Percentiles rank a stretch among this genome's conserved stretches.
Evolutionary conservation across 306 rosid genomes (phyloP).

Genomic region (Inga leiocalycina): DNA sequence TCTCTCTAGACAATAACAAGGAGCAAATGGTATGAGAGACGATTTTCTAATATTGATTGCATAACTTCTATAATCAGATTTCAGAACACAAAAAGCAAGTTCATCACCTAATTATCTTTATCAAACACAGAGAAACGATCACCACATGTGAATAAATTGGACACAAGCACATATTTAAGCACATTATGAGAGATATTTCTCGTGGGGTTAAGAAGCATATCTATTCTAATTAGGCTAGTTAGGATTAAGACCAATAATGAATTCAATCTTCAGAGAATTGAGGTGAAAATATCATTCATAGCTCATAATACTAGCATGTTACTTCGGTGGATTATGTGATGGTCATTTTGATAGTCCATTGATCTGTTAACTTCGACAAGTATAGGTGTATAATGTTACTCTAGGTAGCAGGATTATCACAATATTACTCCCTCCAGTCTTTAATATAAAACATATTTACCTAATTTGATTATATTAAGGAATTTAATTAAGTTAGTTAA

Average conservation of each 20-base stretch:
- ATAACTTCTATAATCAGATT: constrained; percentile 5
- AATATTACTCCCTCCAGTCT: neutral
- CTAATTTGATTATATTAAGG: too few relatives aligned
- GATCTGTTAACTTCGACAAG: constrained; percentile 2
- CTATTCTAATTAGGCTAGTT: neutral
- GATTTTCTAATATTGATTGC: neutral
- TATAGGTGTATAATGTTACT: neutral
- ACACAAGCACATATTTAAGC: neutral
- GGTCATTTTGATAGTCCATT: neutral
- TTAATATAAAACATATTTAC: too few relatives aligned
- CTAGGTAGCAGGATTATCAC: neutral
- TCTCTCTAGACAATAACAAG: constrained; percentile 5
- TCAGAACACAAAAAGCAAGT: constrained; percentile 14
- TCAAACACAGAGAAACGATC: constrained; percentile 9
- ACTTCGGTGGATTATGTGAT: neutral
- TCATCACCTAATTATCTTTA: constrained; percentile 13
- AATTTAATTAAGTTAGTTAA: too few relatives aligned
- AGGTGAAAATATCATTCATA: neutral
- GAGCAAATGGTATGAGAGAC: neutral
- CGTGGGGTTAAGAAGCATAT: constrained; percentile 5
- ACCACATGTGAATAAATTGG: neutral
- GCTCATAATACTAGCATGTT: neutral
- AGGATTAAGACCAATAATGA: neutral
- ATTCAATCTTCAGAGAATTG: neutral
- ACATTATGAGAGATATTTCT: neutral